These are phyloP conservation scores for Xylariaceae sp. DNA, from an alignment of 2,329 filamentous ascomycete genomes.

Conservation along the genomic window DNA sequence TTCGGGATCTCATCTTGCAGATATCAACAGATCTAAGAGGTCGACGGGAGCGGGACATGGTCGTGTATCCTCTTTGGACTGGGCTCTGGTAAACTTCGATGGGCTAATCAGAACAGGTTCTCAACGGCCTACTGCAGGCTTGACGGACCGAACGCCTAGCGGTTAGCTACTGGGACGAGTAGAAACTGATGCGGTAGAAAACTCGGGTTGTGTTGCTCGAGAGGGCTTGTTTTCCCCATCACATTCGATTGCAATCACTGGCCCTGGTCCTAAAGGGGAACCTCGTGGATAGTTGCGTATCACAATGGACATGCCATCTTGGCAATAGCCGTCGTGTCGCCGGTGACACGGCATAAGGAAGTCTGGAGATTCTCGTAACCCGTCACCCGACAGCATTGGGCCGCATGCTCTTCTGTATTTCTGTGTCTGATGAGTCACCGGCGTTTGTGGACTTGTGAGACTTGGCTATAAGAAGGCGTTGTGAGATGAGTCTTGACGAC, in stretches of 20 bases:
- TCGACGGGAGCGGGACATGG: slow-evolving; percentile 5
- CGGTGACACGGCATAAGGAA: slow-evolving; percentile 12
- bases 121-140: slow-evolving; percentile 15
- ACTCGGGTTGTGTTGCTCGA: neutral
- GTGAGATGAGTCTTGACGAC: neutral
- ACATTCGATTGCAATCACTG: neutral
- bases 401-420: slow-evolving; percentile 12
- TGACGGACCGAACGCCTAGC: slow-evolving; percentile 13
- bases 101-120: slow-evolving; percentile 1
- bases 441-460: slow-evolving; percentile 1
- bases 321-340: neutral
- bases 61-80: slow-evolving; percentile 1
- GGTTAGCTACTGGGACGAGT: slow-evolving; percentile 1
- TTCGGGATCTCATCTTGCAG: slow-evolving; percentile 22
- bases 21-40: slow-evolving; percentile 14
- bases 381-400: slow-evolving; percentile 13
- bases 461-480: neutral
- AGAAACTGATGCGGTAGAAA: slow-evolving; percentile 3
- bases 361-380: slow-evolving; percentile 12
- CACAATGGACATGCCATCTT: slow-evolving; percentile 5
- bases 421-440: slow-evolving; percentile 9
- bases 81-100: neutral
- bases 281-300: slow-evolving; percentile 1
- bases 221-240: slow-evolving; percentile 3
- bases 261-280: slow-evolving; percentile 1